Evolutionary conservation across 1,284 basidiomycete species (phyloP), one percentile per base, ranked within the genome.

Genomic region (Tilletia walkeri): DNA sequence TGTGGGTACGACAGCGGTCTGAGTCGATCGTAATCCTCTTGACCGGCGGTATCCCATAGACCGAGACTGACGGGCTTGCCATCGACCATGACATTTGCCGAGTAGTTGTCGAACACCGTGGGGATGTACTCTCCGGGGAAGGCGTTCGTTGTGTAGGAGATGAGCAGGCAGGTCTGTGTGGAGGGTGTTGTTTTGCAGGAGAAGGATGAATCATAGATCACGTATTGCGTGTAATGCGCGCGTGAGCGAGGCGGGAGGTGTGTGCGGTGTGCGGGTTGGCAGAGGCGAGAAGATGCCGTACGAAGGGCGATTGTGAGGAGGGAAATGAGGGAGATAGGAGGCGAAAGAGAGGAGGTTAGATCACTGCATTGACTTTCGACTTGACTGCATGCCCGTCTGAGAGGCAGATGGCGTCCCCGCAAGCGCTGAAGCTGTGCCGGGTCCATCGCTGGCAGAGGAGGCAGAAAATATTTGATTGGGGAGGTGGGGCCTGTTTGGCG

Each of bases 1-100:
- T 99, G 96, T 7, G 96, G 96, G 86, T 99, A 99, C 73, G 93
- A 95, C 75, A 99, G 88, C 68, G 96, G 96, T 79, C 96, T 91
- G 80, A 99, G 91, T 70, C 96, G 92, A 86, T 99, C 96, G 85
- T 95, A 95, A 65, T 84, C 83, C 70, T 84, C 80, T 70, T 83
- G 81, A 2, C 81, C 81, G 4, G 81, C 81, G 5, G 81, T 83
- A 69, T 83, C 81, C 95, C 94, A 98, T 70, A 98, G 87, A 70
- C 95, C 95, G 70, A 99, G 89, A 70, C 93, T 94, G 80, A 99
- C 95, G 65, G 96, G 96, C 88, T 97, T 96, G 80, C 94, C 94
- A 82, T 99, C 96, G 72, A 99, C 95, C 90, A 96, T 95, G 74
- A 99, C 95, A 86, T 94, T 85, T 30, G 83, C 85, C 14, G 92